Conservation (phyloP, 208 protist species). For the Trichomonas gallinae region DNA sequence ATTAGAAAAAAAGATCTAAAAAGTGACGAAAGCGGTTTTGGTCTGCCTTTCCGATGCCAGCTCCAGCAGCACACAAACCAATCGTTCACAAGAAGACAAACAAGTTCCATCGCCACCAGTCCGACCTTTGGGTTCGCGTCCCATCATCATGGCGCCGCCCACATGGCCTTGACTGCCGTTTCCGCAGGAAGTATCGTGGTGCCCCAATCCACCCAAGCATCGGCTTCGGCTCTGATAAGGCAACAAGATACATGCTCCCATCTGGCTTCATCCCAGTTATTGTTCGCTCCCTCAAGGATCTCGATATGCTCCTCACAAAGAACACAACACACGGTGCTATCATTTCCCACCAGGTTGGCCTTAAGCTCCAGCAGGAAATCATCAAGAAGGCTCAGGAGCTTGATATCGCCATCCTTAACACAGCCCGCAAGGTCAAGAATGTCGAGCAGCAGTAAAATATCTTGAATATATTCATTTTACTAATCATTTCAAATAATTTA, state of each 20-base stretch:
- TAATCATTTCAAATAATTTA: too few species aligned
- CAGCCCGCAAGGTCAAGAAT: background rate
- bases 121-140: conserved; percentile 23
- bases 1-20: too few species aligned
- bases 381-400: conserved; percentile 83
- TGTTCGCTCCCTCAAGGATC: conserved; percentile 68
- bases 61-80: background rate
- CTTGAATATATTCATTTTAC: too few species aligned
- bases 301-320: conserved; percentile 95
- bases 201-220: conserved; percentile 80
- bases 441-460: background rate
- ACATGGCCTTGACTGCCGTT: conserved; percentile 88
- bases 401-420: conserved; percentile 82
- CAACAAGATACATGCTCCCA: conserved; percentile 77
- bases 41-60: background rate
- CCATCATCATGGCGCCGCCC: conserved; percentile 75
- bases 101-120: conserved; percentile 30
- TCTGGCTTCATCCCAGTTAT: conserved; percentile 86
- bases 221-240: conserved; percentile 88
- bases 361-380: conserved; percentile 79
- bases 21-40: background rate
- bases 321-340: conserved; percentile 91
- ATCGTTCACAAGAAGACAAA: conserved; percentile 19
- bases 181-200: conserved; percentile 86
- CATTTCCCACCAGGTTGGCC: conserved; percentile 77